These are phyloP conservation scores for Hypomyces rosellus DNA, from an alignment of 2,329 filamentous ascomycete species.

Conservation along the genomic window DNA sequence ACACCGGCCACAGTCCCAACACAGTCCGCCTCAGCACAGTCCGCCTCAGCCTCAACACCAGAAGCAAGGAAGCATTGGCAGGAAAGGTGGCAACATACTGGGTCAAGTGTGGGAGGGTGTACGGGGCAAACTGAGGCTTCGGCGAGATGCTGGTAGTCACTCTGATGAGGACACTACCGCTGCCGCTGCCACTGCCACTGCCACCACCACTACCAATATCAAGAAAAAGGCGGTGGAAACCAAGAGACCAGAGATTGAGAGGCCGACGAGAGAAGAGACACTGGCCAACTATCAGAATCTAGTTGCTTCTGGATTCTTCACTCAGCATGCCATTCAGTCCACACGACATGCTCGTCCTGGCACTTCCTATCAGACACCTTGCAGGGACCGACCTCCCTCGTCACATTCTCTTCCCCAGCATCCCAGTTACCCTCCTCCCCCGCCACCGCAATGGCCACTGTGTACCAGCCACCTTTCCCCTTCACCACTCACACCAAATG, in stretches of 20 bases:
- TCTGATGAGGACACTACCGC: constrained; percentile 20
- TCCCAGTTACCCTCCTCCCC: constrained; percentile 15
- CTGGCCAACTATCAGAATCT: constrained; percentile 51
- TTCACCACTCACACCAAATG: constrained; percentile 16
- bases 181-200: constrained; percentile 14
- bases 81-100: constrained; percentile 25
- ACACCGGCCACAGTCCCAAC: neutral
- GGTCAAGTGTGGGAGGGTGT: constrained; percentile 35
- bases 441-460: constrained; percentile 23
- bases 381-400: constrained; percentile 8
- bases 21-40: constrained; percentile 9
- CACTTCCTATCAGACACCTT: constrained; percentile 2
- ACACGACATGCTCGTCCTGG: constrained; percentile 38
- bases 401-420: constrained; percentile 12
- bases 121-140: constrained; percentile 25
- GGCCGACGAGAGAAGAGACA: constrained; percentile 42
- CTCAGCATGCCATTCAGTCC: constrained; percentile 51
- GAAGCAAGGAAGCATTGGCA: constrained; percentile 16
- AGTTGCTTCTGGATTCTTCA: constrained; percentile 53
- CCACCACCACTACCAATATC: constrained; percentile 15
- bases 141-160: constrained; percentile 18
- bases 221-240: constrained; percentile 12
- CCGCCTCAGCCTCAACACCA: neutral
- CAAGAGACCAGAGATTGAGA: constrained; percentile 17
- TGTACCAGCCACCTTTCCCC: neutral